These are phyloP conservation scores for Penicillium arizonense DNA, from an alignment of 495 filamentous ascomycete genomes.

Conservation along the genomic window DNA sequence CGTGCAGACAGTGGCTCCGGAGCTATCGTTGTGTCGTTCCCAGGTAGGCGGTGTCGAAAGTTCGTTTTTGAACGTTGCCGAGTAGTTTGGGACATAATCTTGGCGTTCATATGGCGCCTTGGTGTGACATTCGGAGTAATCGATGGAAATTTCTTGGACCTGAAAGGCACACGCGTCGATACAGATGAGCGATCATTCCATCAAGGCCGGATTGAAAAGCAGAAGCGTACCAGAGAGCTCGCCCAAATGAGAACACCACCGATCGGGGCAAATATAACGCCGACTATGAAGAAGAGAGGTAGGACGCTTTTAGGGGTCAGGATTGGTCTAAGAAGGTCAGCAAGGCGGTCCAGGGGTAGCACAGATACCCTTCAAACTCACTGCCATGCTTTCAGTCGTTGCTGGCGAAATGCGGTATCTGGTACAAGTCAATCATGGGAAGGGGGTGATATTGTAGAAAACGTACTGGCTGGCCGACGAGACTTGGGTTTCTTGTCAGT, in stretches of 20 bases:
- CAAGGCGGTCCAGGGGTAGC: not conserved
- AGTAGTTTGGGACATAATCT: conserved; percentile 47
- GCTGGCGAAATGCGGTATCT: conserved; percentile 93
- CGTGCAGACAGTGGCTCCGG: conserved; percentile 51
- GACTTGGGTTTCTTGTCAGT: conserved; percentile 76
- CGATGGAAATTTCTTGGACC: conserved; percentile 88
- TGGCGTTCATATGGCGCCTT: conserved; percentile 41
- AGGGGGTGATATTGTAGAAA: conserved; percentile 1
- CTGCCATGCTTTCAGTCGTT: conserved; percentile 94
- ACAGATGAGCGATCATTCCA: conserved; percentile 1
- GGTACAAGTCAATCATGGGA: conserved; percentile 1
- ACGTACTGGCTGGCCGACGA: conserved; percentile 79
- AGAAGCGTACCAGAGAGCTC: conserved; percentile 59
- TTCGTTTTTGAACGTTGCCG: conserved; percentile 60
- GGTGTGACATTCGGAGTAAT: conserved; percentile 75
- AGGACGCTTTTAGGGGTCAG: conserved; percentile 90
- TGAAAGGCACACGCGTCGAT: conserved; percentile 29
- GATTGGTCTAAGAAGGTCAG: conserved; percentile 62
- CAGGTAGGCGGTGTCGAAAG: conserved; percentile 28
- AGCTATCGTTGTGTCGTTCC: conserved; percentile 10
- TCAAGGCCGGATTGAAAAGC: not conserved
- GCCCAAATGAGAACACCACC: conserved; percentile 83
- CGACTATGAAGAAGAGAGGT: conserved; percentile 83
- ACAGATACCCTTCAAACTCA: conserved; percentile 39
- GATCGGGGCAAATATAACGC: conserved; percentile 84